Percentiles rank a stretch among this genome's conserved stretches.
phyloP scores from a whole-genome alignment of 2,329 filamentous ascomycete genomes.

The Scolecobasidium constrictum region DNA sequence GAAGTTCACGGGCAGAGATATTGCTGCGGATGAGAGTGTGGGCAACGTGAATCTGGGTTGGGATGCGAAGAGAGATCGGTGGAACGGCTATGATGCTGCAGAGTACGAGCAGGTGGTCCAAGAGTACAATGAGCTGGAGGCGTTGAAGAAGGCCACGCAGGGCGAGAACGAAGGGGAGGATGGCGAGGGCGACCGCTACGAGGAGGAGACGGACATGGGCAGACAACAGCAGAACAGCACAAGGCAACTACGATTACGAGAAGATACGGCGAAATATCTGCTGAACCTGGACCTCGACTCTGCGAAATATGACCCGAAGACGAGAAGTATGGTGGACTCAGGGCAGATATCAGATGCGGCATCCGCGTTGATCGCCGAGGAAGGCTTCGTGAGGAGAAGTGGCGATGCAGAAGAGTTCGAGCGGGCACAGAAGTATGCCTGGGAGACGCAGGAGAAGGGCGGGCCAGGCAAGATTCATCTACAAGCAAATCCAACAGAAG shows the following conservation, averaged over 20 bases:
- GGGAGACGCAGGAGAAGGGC: conserved; percentile 82
- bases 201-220: conserved; percentile 94
- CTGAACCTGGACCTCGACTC: conserved; percentile 92
- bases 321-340: conserved; percentile 76
- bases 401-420: conserved; percentile 93
- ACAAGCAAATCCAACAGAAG: conserved; percentile 92
- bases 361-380: conserved; percentile 76
- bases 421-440: conserved; percentile 77
- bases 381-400: conserved; percentile 79
- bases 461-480: conserved; percentile 75
- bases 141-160: conserved; percentile 44
- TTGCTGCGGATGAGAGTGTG: conserved; percentile 81
- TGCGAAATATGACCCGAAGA: conserved; percentile 96
- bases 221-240: conserved; percentile 85
- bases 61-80: conserved; percentile 95
- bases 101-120: conserved; percentile 79
- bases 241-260: conserved; percentile 78
- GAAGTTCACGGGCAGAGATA: conserved; percentile 84
- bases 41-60: conserved; percentile 82
- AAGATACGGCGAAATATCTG: conserved; percentile 95
- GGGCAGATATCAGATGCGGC: conserved; percentile 72
- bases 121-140: conserved; percentile 78
- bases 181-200: conserved; percentile 57
- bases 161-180: conserved; percentile 36
- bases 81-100: conserved; percentile 91